These are phyloP conservation scores for Arabidopsis thaliana DNA, from an alignment of 345 rosid genomes.

Conservation along the genomic window DNA sequence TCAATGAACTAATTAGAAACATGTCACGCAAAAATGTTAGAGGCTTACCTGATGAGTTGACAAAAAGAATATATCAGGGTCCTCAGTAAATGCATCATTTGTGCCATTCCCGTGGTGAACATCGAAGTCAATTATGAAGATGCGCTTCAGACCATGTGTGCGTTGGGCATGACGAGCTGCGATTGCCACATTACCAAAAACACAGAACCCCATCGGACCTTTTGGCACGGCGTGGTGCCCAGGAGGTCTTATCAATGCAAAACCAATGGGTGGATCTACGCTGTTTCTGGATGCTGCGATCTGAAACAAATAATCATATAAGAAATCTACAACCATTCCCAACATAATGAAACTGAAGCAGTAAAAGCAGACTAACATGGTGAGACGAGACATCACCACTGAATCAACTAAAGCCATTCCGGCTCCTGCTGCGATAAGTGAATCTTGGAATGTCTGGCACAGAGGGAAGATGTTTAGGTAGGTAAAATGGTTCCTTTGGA, in stretches of 20 bases:
- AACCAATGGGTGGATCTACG: slow-evolving; percentile 70
- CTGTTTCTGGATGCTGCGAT: slow-evolving; percentile 66
- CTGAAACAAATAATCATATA: slow-evolving; percentile 46
- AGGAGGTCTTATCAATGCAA: slow-evolving; percentile 94
- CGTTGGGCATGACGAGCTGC: slow-evolving; percentile 95
- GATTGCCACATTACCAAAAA: slow-evolving; percentile 88
- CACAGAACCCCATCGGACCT: slow-evolving; percentile 98
- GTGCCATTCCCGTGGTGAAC: slow-evolving; percentile 99
- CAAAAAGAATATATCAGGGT: slow-evolving; percentile 89
- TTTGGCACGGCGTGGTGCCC: slow-evolving; percentile 94
- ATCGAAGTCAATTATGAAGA: slow-evolving; percentile 89
- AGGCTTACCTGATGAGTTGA: slow-evolving; percentile 87
- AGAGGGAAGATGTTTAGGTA: slow-evolving; percentile 25
- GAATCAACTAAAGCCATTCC: slow-evolving; percentile 90
- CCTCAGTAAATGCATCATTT: slow-evolving; percentile 82
- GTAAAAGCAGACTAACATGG: slow-evolving; percentile 55
- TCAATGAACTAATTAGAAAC: background rate
- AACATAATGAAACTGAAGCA: background rate
- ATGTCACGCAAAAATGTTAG: background rate
- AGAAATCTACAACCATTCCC: slow-evolving; percentile 1
- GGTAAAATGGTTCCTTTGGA: background rate
- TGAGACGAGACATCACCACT: slow-evolving; percentile 88
- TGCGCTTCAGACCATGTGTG: slow-evolving; percentile 67
- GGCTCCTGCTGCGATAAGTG: slow-evolving; percentile 93
- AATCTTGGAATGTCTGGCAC: slow-evolving; percentile 84